Conservation (phyloP, 352 stramenopile genomes). For the Globisporangium megalacanthum region DNA sequence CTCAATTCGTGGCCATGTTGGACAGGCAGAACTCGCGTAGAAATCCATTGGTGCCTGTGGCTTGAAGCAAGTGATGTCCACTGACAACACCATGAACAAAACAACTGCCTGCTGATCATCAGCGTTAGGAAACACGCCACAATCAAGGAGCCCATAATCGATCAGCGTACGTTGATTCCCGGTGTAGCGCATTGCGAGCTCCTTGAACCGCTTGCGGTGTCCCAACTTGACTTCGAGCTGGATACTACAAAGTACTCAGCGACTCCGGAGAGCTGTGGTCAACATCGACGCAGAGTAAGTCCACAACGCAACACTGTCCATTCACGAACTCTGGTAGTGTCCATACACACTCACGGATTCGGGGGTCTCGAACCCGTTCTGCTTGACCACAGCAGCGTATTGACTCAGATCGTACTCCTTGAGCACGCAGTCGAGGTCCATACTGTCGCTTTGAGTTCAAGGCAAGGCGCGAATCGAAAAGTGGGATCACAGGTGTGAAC, state of each 20-base stretch:
- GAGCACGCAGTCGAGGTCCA: slow-evolving; percentile 1
- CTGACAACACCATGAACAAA: too few relatives aligned
- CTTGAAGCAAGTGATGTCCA: too few relatives aligned
- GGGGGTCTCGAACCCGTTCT: neutral
- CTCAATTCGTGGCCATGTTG: too few relatives aligned
- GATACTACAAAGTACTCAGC: slow-evolving; percentile 4
- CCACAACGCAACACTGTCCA: too few relatives aligned
- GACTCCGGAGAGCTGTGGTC: neutral
- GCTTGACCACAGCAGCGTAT: slow-evolving; percentile 1
- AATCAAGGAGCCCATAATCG: neutral
- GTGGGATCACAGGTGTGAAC: too few relatives aligned
- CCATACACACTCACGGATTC: neutral
- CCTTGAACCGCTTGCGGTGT: neutral
- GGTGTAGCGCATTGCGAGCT: neutral
- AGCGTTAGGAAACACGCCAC: neutral
- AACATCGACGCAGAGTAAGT: neutral
- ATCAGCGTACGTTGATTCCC: too few relatives aligned
- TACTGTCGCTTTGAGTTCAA: too few relatives aligned
- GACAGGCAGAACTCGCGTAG: too few relatives aligned
- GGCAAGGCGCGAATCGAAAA: too few relatives aligned
- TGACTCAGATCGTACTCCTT: neutral
- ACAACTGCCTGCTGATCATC: too few relatives aligned
- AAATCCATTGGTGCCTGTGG: too few relatives aligned
- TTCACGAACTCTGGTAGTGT: too few relatives aligned
- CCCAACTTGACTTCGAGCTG: slow-evolving; percentile 1